Conservation (phyloP, 2,329 filamentous ascomycete genomes). For the Elsinoe batatas region DNA sequence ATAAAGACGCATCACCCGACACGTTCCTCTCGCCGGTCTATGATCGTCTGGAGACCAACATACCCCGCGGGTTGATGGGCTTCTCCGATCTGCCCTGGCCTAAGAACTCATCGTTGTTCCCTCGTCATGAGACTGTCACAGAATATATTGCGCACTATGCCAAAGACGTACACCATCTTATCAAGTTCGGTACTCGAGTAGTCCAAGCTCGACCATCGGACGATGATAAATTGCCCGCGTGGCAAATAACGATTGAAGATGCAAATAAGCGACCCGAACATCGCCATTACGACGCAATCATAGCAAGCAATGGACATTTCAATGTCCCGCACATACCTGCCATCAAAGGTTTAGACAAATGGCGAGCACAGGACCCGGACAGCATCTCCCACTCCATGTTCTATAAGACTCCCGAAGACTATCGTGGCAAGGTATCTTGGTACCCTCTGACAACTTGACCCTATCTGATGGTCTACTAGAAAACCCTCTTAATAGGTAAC, state of each 20-base stretch:
- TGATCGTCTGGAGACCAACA: conserved; percentile 73
- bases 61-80: conserved; percentile 68
- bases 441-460: not conserved
- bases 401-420: conserved; percentile 59
- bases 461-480: conserved; percentile 33
- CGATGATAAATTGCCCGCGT: conserved; percentile 29
- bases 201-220: conserved; percentile 40
- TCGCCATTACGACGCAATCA: conserved; percentile 43
- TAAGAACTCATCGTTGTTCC: conserved; percentile 59
- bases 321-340: conserved; percentile 37
- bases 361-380: conserved; percentile 30
- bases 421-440: conserved; percentile 37
- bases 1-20: conserved; percentile 32
- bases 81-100: conserved; percentile 55
- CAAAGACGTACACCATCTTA: conserved; percentile 53
- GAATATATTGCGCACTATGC: conserved; percentile 66
- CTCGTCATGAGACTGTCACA: conserved; percentile 59
- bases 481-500: conserved; percentile 75
- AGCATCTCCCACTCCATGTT: conserved; percentile 55
- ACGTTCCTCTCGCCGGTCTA: conserved; percentile 76
- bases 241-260: conserved; percentile 47
- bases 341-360: conserved; percentile 33
- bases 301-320: conserved; percentile 41
- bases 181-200: conserved; percentile 64
- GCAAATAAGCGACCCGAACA: conserved; percentile 26